These are phyloP conservation scores for Diaporthe amygdali DNA, from an alignment of 2,329 filamentous ascomycete species.

Conservation along the genomic window DNA sequence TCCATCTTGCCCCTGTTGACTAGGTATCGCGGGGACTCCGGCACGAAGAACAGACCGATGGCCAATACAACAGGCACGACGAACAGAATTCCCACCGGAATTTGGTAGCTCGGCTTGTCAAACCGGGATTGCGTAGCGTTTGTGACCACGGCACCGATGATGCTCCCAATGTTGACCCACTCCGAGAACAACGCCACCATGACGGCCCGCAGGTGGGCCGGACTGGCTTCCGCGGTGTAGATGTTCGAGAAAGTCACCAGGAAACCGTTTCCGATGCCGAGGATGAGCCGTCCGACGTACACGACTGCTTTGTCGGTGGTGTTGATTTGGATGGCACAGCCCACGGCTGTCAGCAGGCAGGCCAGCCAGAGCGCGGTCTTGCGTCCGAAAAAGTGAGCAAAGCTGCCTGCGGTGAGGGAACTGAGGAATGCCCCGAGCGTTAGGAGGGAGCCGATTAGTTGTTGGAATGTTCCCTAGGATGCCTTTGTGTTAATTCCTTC, in stretches of 20 bases:
- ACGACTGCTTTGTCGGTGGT: slow-evolving; percentile 43
- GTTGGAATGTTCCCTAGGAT: slow-evolving; percentile 51
- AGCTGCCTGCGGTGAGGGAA: slow-evolving; percentile 51
- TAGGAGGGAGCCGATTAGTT: slow-evolving; percentile 56
- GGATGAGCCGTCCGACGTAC: slow-evolving; percentile 51
- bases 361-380: slow-evolving; percentile 51
- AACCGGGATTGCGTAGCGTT: slow-evolving; percentile 44
- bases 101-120: slow-evolving; percentile 48
- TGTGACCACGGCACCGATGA: slow-evolving; percentile 49
- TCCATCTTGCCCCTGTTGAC: slow-evolving; percentile 37
- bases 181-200: slow-evolving; percentile 53
- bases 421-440: slow-evolving; percentile 56
- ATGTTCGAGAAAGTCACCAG: slow-evolving; percentile 52
- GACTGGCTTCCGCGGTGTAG: slow-evolving; percentile 53
- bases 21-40: slow-evolving; percentile 51
- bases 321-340: slow-evolving; percentile 49
- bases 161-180: slow-evolving; percentile 53
- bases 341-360: slow-evolving; percentile 48
- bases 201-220: slow-evolving; percentile 53
- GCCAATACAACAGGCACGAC: slow-evolving; percentile 53
- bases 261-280: slow-evolving; percentile 49
- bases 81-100: slow-evolving; percentile 51
- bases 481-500: neutral
- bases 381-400: slow-evolving; percentile 53
- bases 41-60: slow-evolving; percentile 50